A percentile compares a stretch with the other conserved stretches of the same genome.
Evolutionary conservation across 768 basidiomycete species (phyloP).

Genomic region (Mycena vulgaris): DNA sequence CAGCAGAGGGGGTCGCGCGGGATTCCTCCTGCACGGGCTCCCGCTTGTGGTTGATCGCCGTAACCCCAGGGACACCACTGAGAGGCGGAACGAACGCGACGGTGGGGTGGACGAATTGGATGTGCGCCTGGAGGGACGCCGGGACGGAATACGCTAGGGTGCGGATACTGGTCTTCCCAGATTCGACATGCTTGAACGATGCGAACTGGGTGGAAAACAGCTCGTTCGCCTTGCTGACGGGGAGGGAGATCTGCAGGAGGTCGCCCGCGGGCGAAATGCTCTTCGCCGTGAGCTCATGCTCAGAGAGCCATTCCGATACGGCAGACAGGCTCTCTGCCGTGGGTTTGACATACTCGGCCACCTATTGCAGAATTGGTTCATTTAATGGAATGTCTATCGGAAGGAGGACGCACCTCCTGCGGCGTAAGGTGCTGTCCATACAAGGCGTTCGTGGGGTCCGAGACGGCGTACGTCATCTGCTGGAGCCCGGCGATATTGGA

Average conservation of each 20-base stretch:
- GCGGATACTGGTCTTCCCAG: conserved; percentile 56
- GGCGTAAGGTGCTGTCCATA: conserved; percentile 7
- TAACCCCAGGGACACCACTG: background rate
- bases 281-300: conserved; percentile 56
- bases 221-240: conserved; percentile 59
- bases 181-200: conserved; percentile 53
- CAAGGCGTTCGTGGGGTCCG: conserved; percentile 39
- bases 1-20: background rate
- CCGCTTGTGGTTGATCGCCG: background rate
- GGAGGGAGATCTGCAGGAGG: conserved; percentile 44
- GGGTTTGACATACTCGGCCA: conserved; percentile 10
- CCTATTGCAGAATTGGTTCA: background rate
- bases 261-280: conserved; percentile 56
- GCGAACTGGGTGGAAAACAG: conserved; percentile 62
- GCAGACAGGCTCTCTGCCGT: conserved; percentile 1
- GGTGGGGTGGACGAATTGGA: conserved; percentile 62
- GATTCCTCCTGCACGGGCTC: too few relatives aligned
- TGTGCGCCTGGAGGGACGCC: conserved; percentile 56
- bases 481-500: conserved; percentile 41
- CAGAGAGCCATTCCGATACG: conserved; percentile 55
- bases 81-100: conserved; percentile 23
- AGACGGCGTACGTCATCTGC: conserved; percentile 51
- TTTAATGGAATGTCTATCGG: background rate
- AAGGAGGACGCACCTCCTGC: background rate
- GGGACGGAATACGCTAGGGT: conserved; percentile 66